These are phyloP conservation scores for Neolentinus lepideus DNA, from an alignment of 1,284 basidiomycete genomes.

Conservation along the genomic window DNA sequence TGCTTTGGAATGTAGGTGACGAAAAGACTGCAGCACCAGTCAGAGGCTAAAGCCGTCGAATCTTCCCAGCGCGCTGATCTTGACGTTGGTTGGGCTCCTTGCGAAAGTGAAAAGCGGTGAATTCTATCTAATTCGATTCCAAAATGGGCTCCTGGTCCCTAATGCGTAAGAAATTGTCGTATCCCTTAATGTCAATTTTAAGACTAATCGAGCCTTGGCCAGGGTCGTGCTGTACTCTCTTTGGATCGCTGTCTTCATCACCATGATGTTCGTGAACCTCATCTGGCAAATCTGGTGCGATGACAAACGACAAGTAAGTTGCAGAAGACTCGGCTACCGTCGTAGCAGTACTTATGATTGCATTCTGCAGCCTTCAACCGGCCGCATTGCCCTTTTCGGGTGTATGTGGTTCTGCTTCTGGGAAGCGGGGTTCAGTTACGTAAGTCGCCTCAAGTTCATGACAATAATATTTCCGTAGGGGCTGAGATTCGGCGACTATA, in stretches of 20 bases:
- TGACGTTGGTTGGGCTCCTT: neutral
- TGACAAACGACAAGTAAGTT: neutral
- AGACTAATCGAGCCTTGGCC: neutral
- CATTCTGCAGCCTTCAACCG: neutral
- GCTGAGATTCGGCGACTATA: neutral
- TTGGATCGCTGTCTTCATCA: neutral
- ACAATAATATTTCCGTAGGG: neutral
- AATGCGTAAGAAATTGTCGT: conserved; percentile 1
- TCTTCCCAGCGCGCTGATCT: neutral
- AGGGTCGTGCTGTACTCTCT: conserved; percentile 1
- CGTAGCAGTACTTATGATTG: neutral
- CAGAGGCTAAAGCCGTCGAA: neutral
- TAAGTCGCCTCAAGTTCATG: neutral
- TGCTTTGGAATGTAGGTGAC: neutral
- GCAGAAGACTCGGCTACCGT: neutral
- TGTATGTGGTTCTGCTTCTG: conserved; percentile 1
- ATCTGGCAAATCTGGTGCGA: neutral
- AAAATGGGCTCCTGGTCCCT: neutral
- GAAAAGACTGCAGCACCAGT: neutral
- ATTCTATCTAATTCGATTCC: neutral
- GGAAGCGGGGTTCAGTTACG: conserved; percentile 1
- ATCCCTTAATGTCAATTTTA: neutral
- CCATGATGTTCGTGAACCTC: conserved; percentile 1
- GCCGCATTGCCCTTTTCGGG: neutral
- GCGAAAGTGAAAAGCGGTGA: neutral